Evolutionary conservation across 768 basidiomycete genomes (phyloP), one percentile per base, ranked within the genome.

Genomic region (Trametes punicea): DNA sequence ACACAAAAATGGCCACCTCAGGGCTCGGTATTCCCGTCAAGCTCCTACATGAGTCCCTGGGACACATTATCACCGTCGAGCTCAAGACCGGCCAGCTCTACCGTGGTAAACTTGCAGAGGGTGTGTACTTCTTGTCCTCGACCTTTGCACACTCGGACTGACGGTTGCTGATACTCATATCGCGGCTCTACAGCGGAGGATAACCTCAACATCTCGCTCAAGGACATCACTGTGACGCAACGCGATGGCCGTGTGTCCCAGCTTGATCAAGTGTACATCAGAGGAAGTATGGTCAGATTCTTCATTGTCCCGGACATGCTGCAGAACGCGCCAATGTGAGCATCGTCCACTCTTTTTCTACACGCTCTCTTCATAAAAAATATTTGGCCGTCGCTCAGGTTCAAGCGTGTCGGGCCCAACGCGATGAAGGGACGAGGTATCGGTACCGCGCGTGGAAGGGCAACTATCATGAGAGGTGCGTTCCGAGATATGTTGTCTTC

Each of bases 221-320:
- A 84, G 71, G 93, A 98, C 62, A 97, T 98, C 67, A 98, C 97
- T 27, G 97, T 98, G 29, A 99, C 97, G 13, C 93, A 90, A 51
- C 85, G 97, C 50, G 97, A 99, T 79, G 97, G 97, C 23, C 92
- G 97, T 65, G 93, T 99, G 26, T 97, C 97, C 11, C 97, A 99
- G 71, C 80, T 99, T 47, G 97, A 98, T 76, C 96, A 98, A 73
- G 96, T 98, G 29, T 99, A 99, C 74, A 99, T 99, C 64, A 81
- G 97, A 65, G 97, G 97, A 56, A 95, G 93, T 71, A 97, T 98
- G 91, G 79, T 98, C 62, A 82, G 97, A 62, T 98, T 97, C 79
- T 96, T 98, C 76, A 98, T 98, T 71, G 97, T 99, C 20, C 97
- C 97, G 52, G 97, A 98, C 73, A 98, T 99, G 91, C 77, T 99